phyloP scores from a whole-genome alignment of 208 protist genomes.

The Willaertia magna region DNA sequence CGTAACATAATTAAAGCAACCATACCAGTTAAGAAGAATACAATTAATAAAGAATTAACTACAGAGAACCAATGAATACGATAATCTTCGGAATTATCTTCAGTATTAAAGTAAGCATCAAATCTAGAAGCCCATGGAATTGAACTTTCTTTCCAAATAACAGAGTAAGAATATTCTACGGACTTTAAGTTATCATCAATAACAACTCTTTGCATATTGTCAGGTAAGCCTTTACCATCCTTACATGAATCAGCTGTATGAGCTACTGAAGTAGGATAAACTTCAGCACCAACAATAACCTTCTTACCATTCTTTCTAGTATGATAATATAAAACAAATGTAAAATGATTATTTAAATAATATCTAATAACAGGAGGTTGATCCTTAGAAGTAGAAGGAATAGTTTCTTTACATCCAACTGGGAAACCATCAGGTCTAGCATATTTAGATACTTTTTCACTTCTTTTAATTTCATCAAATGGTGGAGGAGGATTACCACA shows the following conservation, averaged over 20 bases:
- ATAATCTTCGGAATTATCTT: slow-evolving; percentile 15
- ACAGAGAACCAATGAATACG: slow-evolving; percentile 74
- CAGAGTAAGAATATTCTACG: slow-evolving; percentile 11
- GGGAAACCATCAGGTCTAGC: not conserved
- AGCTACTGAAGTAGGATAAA: slow-evolving; percentile 13
- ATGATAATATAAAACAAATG: slow-evolving; percentile 7
- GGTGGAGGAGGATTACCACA: not conserved
- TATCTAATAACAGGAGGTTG: not conserved
- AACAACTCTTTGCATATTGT: not conserved
- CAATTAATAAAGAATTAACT: slow-evolving; percentile 75
- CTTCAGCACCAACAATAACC: slow-evolving; percentile 17
- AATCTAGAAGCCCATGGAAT: slow-evolving; percentile 60
- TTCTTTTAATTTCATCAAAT: not conserved
- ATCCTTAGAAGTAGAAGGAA: not conserved
- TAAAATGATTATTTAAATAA: slow-evolving; percentile 6
- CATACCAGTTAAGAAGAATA: slow-evolving; percentile 73
- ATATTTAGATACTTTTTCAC: not conserved
- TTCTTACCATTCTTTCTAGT: not conserved
- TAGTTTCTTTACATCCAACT: not conserved
- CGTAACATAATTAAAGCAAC: slow-evolving; percentile 78
- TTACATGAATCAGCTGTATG: not conserved
- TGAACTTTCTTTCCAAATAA: slow-evolving; percentile 9
- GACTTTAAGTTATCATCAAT: not conserved
- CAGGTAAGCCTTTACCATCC: not conserved
- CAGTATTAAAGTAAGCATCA: slow-evolving; percentile 54